Conservation (phyloP, 2,329 filamentous ascomycete genomes). For the Fusarium stilboides region DNA sequence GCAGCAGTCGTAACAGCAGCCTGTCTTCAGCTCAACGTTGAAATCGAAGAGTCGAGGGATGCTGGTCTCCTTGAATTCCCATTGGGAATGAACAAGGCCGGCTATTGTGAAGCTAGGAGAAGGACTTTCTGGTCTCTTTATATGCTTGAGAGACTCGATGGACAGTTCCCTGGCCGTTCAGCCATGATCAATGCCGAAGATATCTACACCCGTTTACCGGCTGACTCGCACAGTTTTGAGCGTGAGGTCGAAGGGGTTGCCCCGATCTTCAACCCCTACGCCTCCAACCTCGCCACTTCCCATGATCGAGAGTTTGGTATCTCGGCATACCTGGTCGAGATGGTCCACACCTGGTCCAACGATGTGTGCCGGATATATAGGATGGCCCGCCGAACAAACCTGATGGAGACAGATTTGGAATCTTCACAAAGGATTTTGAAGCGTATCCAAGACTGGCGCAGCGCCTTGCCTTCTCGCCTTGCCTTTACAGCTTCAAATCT, state of each 20-base stretch:
- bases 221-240: slow-evolving; percentile 73
- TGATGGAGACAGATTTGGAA: slow-evolving; percentile 49
- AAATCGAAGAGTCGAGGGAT: slow-evolving; percentile 66
- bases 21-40: slow-evolving; percentile 74
- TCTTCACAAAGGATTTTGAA: slow-evolving; percentile 64
- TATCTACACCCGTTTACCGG: slow-evolving; percentile 77
- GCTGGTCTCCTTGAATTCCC: slow-evolving; percentile 60
- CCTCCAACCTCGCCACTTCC: slow-evolving; percentile 42
- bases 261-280: slow-evolving; percentile 72
- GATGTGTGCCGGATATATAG: slow-evolving; percentile 72
- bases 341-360: slow-evolving; percentile 76
- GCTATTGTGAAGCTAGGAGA: slow-evolving; percentile 76
- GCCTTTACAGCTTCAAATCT: slow-evolving; percentile 71
- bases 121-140: slow-evolving; percentile 82
- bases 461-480: slow-evolving; percentile 69
- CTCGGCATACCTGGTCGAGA: slow-evolving; percentile 74
- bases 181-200: slow-evolving; percentile 75
- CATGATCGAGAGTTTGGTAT: slow-evolving; percentile 59
- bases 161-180: slow-evolving; percentile 67
- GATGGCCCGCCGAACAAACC: slow-evolving; percentile 51
- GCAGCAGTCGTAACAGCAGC: slow-evolving; percentile 72
- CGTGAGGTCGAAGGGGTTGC: slow-evolving; percentile 69
- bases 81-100: slow-evolving; percentile 70
- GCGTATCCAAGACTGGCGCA: slow-evolving; percentile 71
- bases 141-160: slow-evolving; percentile 77